Percentiles rank a stretch among this genome's conserved stretches.
Conservation (phyloP, 148 eudicot genomes). For the Rhododendron vialii region DNA sequence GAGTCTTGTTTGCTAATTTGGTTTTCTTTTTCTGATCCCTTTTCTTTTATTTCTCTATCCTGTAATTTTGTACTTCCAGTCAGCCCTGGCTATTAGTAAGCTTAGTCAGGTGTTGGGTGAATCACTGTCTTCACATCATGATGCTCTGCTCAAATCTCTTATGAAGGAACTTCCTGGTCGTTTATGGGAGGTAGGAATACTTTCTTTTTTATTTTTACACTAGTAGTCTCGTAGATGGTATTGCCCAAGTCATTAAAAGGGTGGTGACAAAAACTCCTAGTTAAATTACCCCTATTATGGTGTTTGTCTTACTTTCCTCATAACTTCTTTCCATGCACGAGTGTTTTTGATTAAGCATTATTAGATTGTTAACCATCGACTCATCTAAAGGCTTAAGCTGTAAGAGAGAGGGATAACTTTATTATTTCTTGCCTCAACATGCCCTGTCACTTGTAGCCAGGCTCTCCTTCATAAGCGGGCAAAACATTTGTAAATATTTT, state of each 20-base stretch:
- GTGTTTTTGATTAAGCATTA: neutral
- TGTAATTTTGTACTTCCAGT: slow-evolving; percentile 41
- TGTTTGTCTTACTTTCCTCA: neutral
- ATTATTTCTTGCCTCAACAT: too few species aligned
- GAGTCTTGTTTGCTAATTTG: neutral
- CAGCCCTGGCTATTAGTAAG: slow-evolving; percentile 72
- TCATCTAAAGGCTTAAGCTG: too few species aligned
- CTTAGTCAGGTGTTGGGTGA: slow-evolving; percentile 80
- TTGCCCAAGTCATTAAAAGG: neutral
- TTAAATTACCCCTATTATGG: neutral
- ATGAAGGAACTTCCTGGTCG: slow-evolving; percentile 94
- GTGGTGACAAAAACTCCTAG: neutral
- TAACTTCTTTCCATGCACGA: neutral
- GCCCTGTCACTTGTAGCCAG: too few species aligned
- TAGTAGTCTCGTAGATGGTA: neutral
- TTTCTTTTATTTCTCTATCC: neutral
- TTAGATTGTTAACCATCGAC: too few species aligned
- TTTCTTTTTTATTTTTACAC: neutral
- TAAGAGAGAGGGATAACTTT: too few species aligned
- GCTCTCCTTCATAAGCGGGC: too few species aligned
- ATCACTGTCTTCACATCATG: slow-evolving; percentile 55
- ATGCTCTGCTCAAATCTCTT: slow-evolving; percentile 60
- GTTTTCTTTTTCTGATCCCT: slow-evolving; percentile 10
- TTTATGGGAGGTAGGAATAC: slow-evolving; percentile 77
- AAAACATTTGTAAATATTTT: too few species aligned